Base-by-base conservation (phyloP, 2,329 filamentous ascomycete genomes). In the Talaromyces sp. region DNA sequence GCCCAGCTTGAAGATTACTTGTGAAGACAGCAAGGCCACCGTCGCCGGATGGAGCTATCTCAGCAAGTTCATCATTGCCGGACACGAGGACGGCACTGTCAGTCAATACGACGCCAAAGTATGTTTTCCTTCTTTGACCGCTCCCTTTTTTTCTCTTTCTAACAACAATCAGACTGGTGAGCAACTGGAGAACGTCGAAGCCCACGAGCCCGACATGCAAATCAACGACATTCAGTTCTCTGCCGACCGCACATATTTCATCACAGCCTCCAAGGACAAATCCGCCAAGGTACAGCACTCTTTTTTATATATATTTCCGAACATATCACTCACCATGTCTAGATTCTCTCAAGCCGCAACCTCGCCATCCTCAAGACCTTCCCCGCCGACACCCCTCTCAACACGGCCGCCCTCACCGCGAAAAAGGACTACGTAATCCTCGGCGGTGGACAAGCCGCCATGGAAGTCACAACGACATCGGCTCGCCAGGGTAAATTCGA, bases 351-450 rank as follows among this genome's bases (percentile, higher is more conserved):
- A 65, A 85, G 90, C 67, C 87, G 89, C 72, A 90, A 95, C 72
- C 90, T 99, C 72, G 86, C 90, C 71, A 88, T 96, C 65, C 84
- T 99, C 70, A 99, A 99, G 83, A 95, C 89, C 67, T 99, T 95
- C 79, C 74, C 84, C 65, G 83, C 92, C 80, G 94, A 99, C 74
- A 99, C 94, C 4, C 93, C 94, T 35, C 88, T 99, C 67, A 99
- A 99, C 86, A 94, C 89, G 74, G 94, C 94, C 67, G 86, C 88
- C 71, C 94, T 99, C 69, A 96, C 92, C 14, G 87, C 90, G 59
- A 94, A 95, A 80, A 97, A 97, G 81, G 92, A 97, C 74, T 99
- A 91, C 74, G 93, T 99, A 67, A 95, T 99, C 72, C 88, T 99
- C 51, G 94, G 94, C 70, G 94, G 94, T 86, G 94, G 94, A 69